phyloP scores from a whole-genome alignment of 352 stramenopile species.

The Phytopythium montanum region DNA sequence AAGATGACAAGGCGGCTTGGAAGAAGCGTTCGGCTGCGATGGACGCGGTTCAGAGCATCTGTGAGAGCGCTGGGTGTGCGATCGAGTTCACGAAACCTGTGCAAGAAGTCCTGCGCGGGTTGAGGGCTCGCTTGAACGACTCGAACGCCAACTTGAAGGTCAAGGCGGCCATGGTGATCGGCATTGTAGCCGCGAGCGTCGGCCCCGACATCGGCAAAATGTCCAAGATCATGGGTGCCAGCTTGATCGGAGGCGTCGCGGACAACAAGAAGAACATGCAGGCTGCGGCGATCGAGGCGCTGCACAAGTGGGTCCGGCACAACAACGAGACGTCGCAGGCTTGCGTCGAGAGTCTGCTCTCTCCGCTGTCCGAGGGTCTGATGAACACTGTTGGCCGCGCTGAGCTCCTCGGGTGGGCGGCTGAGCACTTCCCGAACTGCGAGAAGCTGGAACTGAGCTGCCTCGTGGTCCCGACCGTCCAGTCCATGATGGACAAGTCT shows the following conservation, averaged over 20 bases:
- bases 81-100: conserved; percentile 86
- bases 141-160: conserved; percentile 88
- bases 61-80: conserved; percentile 59
- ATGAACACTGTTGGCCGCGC: conserved; percentile 74
- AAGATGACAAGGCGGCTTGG: conserved; percentile 82
- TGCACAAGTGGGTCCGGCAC: conserved; percentile 85
- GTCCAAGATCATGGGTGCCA: conserved; percentile 75
- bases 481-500: conserved; percentile 83
- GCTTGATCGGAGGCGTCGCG: conserved; percentile 60
- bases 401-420: conserved; percentile 73
- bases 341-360: conserved; percentile 74
- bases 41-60: conserved; percentile 75
- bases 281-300: conserved; percentile 59
- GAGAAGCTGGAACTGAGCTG: conserved; percentile 65
- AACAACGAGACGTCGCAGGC: conserved; percentile 50
- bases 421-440: conserved; percentile 59
- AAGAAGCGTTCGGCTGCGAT: conserved; percentile 84
- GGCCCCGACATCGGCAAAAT: conserved; percentile 75
- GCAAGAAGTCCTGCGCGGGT: conserved; percentile 62
- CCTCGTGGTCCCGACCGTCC: conserved; percentile 66
- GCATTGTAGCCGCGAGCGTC: conserved; percentile 66
- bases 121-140: conserved; percentile 79
- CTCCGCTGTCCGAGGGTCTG: conserved; percentile 64
- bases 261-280: conserved; percentile 92
- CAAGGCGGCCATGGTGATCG: conserved; percentile 83